Percentiles rank a stretch among this genome's conserved stretches.
Conservation (phyloP, 1,284 basidiomycete species). For the Trametes polyzona region DNA sequence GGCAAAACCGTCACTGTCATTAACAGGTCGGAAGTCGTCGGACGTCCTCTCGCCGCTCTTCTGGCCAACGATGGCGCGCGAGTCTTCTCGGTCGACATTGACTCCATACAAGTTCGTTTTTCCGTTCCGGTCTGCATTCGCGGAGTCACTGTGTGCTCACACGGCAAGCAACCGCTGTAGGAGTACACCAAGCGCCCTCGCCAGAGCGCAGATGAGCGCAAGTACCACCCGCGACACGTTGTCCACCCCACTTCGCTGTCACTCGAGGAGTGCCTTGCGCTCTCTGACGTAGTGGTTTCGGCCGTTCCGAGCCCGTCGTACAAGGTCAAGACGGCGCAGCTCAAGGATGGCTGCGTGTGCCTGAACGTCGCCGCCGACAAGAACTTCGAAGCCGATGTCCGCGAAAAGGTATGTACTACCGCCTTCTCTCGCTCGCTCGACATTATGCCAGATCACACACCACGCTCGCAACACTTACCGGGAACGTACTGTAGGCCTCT, state of each 20-base stretch:
- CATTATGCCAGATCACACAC: too few species aligned
- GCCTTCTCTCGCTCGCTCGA: background rate
- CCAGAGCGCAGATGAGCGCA: constrained; percentile 43
- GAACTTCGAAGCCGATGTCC: constrained; percentile 94
- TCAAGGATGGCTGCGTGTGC: constrained; percentile 94
- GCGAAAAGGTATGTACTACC: constrained; percentile 72
- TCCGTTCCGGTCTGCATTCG: background rate
- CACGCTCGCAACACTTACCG: too few species aligned
- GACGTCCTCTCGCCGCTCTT: constrained; percentile 91
- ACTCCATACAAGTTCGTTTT: constrained; percentile 76
- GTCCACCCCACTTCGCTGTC: constrained; percentile 69
- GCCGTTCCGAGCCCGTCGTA: constrained; percentile 89
- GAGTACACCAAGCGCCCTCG: constrained; percentile 92
- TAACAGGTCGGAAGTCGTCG: constrained; percentile 96
- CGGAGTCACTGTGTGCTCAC: background rate
- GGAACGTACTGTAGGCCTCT: constrained; percentile 75
- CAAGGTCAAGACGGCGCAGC: constrained; percentile 86
- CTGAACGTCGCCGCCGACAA: constrained; percentile 95
- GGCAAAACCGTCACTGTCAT: constrained; percentile 94
- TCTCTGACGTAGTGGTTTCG: constrained; percentile 90
- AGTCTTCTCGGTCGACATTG: constrained; percentile 94
- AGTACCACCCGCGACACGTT: constrained; percentile 85
- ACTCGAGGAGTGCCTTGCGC: constrained; percentile 76
- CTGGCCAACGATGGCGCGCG: constrained; percentile 95
- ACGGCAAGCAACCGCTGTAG: constrained; percentile 33